Evolutionary conservation across 176 grass and related monocot genomes (phyloP).

Genomic region (Miscanthus lutarioriparius): DNA sequence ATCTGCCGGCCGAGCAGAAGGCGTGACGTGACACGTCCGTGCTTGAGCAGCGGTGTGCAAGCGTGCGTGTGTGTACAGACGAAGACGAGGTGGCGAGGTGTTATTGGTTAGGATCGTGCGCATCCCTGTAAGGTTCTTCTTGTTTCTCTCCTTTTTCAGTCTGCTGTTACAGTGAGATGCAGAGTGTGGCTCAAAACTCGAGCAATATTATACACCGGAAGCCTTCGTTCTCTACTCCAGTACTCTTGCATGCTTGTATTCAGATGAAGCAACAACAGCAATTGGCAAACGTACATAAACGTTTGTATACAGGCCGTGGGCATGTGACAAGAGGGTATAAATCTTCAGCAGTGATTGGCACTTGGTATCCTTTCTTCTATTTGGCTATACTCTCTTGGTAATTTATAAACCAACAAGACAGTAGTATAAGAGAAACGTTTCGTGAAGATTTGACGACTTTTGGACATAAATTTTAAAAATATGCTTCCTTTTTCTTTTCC

Average conservation of each 20-base stretch:
- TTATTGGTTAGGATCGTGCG: constrained; percentile 25
- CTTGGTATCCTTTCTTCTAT: not conserved
- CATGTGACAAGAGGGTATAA: not conserved
- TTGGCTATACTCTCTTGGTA: not conserved
- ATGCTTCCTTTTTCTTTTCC: too few species aligned
- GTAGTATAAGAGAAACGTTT: not conserved
- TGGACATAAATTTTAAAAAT: not conserved
- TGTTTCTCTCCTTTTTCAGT: not conserved
- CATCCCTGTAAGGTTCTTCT: constrained; percentile 47
- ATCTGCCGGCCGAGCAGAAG: constrained; percentile 46
- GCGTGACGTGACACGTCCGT: not conserved
- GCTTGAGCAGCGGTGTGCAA: not conserved
- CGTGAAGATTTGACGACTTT: not conserved
- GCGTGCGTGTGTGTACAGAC: not conserved
- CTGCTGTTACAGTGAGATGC: constrained; percentile 55
- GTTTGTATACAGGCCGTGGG: not conserved
- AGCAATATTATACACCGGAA: not conserved
- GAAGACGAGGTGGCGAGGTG: constrained; percentile 27
- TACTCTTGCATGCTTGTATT: not conserved
- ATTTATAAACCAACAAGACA: not conserved
- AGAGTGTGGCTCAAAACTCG: constrained; percentile 33
- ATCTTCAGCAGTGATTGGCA: not conserved
- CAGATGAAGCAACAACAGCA: not conserved
- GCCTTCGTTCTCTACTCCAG: not conserved
- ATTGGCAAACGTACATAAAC: not conserved